Base-by-base conservation (phyloP, 768 basidiomycete species). In the Mycena chlorophos region DNA sequence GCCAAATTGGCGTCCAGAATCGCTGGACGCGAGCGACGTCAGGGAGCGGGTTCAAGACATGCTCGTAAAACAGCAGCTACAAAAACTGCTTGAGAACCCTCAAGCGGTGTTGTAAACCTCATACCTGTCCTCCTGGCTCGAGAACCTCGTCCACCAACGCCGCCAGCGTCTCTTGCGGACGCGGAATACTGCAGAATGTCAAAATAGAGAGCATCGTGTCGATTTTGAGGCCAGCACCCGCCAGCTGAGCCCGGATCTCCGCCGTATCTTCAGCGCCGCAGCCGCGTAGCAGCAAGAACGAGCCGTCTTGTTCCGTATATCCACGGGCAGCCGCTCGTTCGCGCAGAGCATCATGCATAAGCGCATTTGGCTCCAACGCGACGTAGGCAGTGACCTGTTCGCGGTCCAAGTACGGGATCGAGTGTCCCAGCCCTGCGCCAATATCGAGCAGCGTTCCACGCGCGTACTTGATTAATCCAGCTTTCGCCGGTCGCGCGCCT, bases 1-100 rank as follows among this genome's bases (percentile, higher is more conserved):
- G 64, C 89, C 89, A 91, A 3, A 89, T 4, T 0, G 88, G 88
- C 2, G 85, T 77, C 89, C 88, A 90, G 47, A 88, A 76, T 0
- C 73, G 57, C 68, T 91, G 89, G 87, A 88, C 90, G 81, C 83
- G 81, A 6, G 80, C 79, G 2, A 88, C 79, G 57, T 86, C 82
- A 5, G 62, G 50, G 0, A 69, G 67, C 1, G 73, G 78, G 60
- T 78, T 86, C 49, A 76, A 69, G 10, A 91, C 86, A 57, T 91
- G 89, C 67, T 91, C 89, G 56, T 83, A 85, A 62, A 84, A 84
- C 17, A 91, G 71, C 0, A 91, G 52, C 49, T n/a, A n/a, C n/a
- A n/a, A n/a, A n/a, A n/a, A n/a, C n/a, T n/a, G n/a, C n/a, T n/a
- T n/a, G n/a, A n/a, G n/a, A n/a, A n/a, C n/a, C n/a, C n/a, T n/a